These are phyloP conservation scores for Carallia brachiata DNA, from an alignment of 345 rosid genomes.

Conservation along the genomic window DNA sequence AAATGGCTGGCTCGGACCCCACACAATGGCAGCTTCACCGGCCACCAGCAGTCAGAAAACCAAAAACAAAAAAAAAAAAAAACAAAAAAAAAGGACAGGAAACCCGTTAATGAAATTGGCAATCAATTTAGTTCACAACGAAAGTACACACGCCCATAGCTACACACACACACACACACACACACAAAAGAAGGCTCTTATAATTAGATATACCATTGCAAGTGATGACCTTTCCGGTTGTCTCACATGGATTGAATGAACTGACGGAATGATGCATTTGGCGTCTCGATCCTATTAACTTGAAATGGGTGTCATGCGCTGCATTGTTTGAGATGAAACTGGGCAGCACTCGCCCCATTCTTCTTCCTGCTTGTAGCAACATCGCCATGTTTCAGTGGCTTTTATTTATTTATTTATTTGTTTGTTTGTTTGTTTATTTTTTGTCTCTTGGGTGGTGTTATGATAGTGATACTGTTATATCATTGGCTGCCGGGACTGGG, in stretches of 20 bases:
- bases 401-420: too few species aligned
- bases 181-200: background rate
- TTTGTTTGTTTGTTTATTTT: too few species aligned
- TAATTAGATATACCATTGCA: slow-evolving; percentile 32
- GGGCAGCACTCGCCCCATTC: too few species aligned
- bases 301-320: background rate
- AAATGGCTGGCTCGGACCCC: slow-evolving; percentile 56
- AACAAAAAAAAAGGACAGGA: background rate
- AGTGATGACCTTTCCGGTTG: slow-evolving; percentile 34
- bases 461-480: too few species aligned
- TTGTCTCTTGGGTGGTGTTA: too few species aligned
- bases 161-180: too few species aligned
- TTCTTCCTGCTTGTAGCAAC: too few species aligned
- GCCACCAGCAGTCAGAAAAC: background rate
- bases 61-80: background rate
- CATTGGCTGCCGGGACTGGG: too few species aligned
- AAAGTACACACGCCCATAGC: too few species aligned
- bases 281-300: background rate
- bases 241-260: slow-evolving; percentile 19
- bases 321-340: too few species aligned
- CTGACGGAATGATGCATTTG: background rate
- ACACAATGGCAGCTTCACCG: slow-evolving; percentile 53
- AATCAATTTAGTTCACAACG: too few species aligned
- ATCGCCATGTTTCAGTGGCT: too few species aligned
- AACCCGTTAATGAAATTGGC: background rate